Percentiles rank a stretch among this genome's conserved stretches.
Conservation (phyloP, 208 protist species). For the Angomonas desouzai region DNA sequence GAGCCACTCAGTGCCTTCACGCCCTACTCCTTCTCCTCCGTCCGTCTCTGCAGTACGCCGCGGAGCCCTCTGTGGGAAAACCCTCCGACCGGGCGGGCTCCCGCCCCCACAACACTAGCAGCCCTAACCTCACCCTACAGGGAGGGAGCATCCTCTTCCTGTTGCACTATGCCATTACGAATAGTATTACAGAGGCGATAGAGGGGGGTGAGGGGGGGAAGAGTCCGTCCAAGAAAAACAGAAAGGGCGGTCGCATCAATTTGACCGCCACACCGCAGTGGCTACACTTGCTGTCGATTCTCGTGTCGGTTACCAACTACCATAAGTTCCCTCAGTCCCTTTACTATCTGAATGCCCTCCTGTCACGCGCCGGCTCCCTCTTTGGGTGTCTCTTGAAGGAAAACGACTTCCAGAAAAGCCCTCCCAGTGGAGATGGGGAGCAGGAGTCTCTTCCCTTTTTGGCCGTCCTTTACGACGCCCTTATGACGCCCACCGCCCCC, state of each 20-base stretch:
- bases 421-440: too few relatives aligned
- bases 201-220: neutral
- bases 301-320: conserved; percentile 1
- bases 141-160: neutral
- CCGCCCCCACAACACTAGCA: neutral
- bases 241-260: neutral
- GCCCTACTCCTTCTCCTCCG: neutral
- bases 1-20: neutral
- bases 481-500: neutral
- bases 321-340: neutral
- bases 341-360: neutral
- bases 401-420: neutral
- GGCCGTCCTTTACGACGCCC: neutral
- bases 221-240: neutral
- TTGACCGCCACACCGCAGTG: neutral
- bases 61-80: neutral
- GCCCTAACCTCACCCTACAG: neutral
- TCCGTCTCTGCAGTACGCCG: conserved; percentile 3
- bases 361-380: neutral
- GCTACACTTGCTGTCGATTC: neutral
- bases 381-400: neutral
- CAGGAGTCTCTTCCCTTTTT: neutral
- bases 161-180: neutral
- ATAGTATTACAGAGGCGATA: neutral
- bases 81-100: neutral